Percentiles rank a stretch among this genome's conserved stretches.
These are phyloP conservation scores for Jatropha multifida DNA, from an alignment of 441 rosid genomes.

Conservation along the genomic window DNA sequence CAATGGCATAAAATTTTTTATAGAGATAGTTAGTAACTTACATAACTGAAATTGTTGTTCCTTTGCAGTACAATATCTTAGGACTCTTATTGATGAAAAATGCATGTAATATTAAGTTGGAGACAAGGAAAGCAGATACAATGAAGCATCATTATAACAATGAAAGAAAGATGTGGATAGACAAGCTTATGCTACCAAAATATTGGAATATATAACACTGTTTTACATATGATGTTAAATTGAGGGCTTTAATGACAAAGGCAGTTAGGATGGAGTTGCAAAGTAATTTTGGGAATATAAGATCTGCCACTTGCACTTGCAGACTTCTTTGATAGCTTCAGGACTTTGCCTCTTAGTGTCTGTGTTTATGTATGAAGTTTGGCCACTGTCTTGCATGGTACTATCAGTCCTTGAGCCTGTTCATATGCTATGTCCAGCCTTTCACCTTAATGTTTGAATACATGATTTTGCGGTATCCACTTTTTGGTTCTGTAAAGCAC, in stretches of 20 bases:
- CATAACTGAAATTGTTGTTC: background rate
- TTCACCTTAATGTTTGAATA: background rate
- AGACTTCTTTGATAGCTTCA: background rate
- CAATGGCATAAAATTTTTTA: background rate
- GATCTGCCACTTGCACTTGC: background rate
- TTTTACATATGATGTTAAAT: background rate
- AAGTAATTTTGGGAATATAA: background rate
- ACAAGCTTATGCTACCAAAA: slow-evolving; percentile 3
- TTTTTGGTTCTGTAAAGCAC: background rate
- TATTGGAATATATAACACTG: background rate
- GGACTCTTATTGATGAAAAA: background rate
- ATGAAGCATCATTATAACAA: background rate
- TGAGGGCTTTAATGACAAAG: background rate
- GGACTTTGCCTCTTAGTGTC: background rate
- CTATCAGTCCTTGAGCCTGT: slow-evolving; percentile 1
- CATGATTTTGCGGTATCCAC: slow-evolving; percentile 6
- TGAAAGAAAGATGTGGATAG: background rate
- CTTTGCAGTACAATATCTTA: background rate
- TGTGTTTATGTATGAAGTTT: background rate
- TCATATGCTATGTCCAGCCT: slow-evolving; percentile 2
- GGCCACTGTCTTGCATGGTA: slow-evolving; percentile 1
- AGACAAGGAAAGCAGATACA: background rate
- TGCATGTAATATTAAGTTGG: background rate
- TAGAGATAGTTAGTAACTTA: background rate
- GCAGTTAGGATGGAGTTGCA: background rate